Evolutionary conservation across 139 green algal genomes (phyloP), one percentile per base, ranked within the genome.

Genomic region (Chlorella sp.): DNA sequence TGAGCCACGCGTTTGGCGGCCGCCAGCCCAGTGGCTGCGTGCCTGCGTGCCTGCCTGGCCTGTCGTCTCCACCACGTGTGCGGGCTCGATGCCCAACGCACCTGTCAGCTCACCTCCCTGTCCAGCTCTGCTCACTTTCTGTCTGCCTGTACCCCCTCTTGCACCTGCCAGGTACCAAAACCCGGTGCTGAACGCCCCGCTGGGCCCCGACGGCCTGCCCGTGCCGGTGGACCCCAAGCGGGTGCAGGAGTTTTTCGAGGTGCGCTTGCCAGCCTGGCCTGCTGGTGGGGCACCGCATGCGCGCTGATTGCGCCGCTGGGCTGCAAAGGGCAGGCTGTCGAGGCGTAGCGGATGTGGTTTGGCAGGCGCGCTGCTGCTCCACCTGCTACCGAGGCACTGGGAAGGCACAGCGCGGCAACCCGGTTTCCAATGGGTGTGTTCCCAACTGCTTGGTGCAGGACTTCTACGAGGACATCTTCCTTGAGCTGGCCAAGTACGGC

Each of bases 401-500:
- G n/a, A n/a, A n/a, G n/a, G n/a, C n/a, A n/a, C n/a, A n/a, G n/a
- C n/a, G n/a, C n/a, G n/a, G n/a, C n/a, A n/a, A n/a, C n/a, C n/a
- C n/a, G n/a, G n/a, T n/a, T n/a, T n/a, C n/a, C n/a, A n/a, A n/a
- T n/a, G n/a, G n/a, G n/a, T n/a, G n/a, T 11, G 0, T 44, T 9
- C 32, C 34, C 75, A 11, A 34, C 40, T 24, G 1, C 28, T 26
- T 82, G 5, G 16, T 30, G 40, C 60, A 98, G 94, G 97, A 98
- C 60, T 99, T 99, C 73, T 99, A 98, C 83, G 97, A 99, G 86
- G 97, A 99, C 87, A 90, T 99, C 11, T 99, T 99, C 85, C 93
- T 98, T 88, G 97, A 99, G 92, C 89, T 99, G 70, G 93, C 92
- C 26, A 89, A 95, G 87, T 96, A 93, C 74, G 97, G 97, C 3